A percentile compares a stretch with the other conserved stretches of the same genome.
These are phyloP conservation scores for Geotrichum candidum DNA, from an alignment of 1,139 yeast genomes.

Conservation along the genomic window DNA sequence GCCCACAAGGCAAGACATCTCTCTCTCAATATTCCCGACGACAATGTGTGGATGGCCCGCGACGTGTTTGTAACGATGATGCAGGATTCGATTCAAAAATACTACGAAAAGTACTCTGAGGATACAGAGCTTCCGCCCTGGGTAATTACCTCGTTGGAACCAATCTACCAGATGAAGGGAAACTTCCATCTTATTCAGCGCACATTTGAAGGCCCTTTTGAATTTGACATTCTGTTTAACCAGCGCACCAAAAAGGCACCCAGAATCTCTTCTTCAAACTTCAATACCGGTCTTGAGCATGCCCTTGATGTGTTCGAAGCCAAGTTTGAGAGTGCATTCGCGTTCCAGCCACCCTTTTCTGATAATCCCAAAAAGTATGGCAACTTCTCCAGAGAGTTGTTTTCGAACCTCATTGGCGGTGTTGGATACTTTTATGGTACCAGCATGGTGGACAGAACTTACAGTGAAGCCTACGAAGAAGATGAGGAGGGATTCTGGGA, in stretches of 20 bases:
- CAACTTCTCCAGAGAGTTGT: conserved; percentile 65
- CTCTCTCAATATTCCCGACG: conserved; percentile 68
- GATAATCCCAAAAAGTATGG: conserved; percentile 39
- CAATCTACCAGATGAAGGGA: conserved; percentile 59
- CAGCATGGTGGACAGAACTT: conserved; percentile 70
- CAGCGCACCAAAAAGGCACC: conserved; percentile 37
- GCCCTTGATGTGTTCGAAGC: conserved; percentile 43
- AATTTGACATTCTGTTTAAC: conserved; percentile 64
- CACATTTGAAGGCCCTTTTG: conserved; percentile 65
- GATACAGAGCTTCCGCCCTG: conserved; percentile 35
- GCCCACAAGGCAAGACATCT: conserved; percentile 52
- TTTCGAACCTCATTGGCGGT: conserved; percentile 86
- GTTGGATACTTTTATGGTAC: conserved; percentile 87
- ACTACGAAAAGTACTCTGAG: conserved; percentile 38
- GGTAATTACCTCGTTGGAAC: conserved; percentile 49
- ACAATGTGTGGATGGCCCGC: conserved; percentile 70
- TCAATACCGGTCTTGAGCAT: conserved; percentile 39
- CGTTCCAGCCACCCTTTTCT: conserved; percentile 52
- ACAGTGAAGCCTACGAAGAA: conserved; percentile 55
- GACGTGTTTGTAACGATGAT: conserved; percentile 67
- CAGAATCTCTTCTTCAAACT: conserved; percentile 27
- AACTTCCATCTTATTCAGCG: conserved; percentile 77
- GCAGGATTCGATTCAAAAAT: conserved; percentile 57
- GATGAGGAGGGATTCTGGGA: conserved; percentile 40
- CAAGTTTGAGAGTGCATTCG: conserved; percentile 53